These are phyloP conservation scores for Aureobasidium sp. DNA, from an alignment of 2,329 filamentous ascomycete genomes.

Conservation along the genomic window DNA sequence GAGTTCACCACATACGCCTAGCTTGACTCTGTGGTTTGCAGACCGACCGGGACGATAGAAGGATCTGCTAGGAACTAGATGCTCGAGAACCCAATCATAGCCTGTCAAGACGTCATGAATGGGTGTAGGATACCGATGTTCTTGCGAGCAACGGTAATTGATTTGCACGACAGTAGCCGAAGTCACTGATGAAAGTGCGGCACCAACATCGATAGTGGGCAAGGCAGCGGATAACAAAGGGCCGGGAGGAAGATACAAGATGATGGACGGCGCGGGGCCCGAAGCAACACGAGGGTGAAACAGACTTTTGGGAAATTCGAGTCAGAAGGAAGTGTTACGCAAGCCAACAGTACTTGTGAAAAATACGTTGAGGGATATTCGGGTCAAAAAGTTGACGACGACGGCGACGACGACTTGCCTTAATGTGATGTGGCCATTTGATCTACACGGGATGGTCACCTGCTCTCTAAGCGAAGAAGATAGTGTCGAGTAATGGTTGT, in stretches of 20 bases:
- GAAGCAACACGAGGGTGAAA: slow-evolving; percentile 20
- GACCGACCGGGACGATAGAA: slow-evolving; percentile 21
- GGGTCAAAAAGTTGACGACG: slow-evolving; percentile 14
- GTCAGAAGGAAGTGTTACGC: slow-evolving; percentile 4
- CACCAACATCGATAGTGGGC: slow-evolving; percentile 22
- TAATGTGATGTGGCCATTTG: slow-evolving; percentile 34
- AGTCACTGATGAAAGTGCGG: slow-evolving; percentile 28
- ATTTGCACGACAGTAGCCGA: slow-evolving; percentile 35
- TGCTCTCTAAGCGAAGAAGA: slow-evolving; percentile 21
- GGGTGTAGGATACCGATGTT: slow-evolving; percentile 34
- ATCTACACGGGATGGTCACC: slow-evolving; percentile 31
- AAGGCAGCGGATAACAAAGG: slow-evolving; percentile 25
- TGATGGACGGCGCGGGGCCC: slow-evolving; percentile 22
- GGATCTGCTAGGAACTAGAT: slow-evolving; percentile 25
- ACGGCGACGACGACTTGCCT: slow-evolving; percentile 24
- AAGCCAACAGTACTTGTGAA: background rate
- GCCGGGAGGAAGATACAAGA: slow-evolving; percentile 38
- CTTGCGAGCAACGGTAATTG: slow-evolving; percentile 33
- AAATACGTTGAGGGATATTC: background rate
- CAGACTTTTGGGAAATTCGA: slow-evolving; percentile 24
- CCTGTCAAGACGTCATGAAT: slow-evolving; percentile 39
- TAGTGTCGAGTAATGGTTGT: slow-evolving; percentile 3
- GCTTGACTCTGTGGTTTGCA: slow-evolving; percentile 21
- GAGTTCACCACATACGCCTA: slow-evolving; percentile 41
- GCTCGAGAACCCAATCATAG: slow-evolving; percentile 39